Evolutionary conservation across 139 green algal species (phyloP), one percentile per base, ranked within the genome.

Genomic region (Coelastrella sp.): DNA sequence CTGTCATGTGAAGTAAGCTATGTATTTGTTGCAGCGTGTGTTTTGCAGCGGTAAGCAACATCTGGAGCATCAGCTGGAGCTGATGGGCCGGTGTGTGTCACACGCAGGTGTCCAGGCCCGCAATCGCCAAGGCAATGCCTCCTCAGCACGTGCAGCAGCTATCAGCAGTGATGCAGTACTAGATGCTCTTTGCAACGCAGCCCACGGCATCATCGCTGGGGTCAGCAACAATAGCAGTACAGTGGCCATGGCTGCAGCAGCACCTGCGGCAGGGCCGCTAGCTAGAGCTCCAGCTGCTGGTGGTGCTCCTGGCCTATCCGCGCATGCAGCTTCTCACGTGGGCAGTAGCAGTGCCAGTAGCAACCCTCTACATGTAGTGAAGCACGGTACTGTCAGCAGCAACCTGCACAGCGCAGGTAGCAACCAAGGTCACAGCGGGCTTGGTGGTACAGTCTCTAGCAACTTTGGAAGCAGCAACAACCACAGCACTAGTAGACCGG

Each of bases 71-170:
- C 32, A 47, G 32, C 32, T 47, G 32, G 13, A 11, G 16, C 8
- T 78, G 73, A 20, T 32, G 11, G n/a, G 14, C 8, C 8, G 19
- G 19, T 20, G 17, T 87, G 20, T 87, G 17, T 23, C 17, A 10
- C 1, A 10, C 47, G 19, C 79, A 85, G 89, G 83, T 32, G 95
- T 99, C 13, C 94, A 96, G 58, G 94, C 94, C 5, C 93, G 97
- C 56, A 94, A 95, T 3, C 47, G 88, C 10, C 87, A 95, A 82
- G 98, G 98, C 80, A 99, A 99, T 88, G 98, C 98, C 16, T 98
- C 97, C 66, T 96, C 94, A 3, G 90, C 89, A 16, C 90, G 92
- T 57, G 98, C 98, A 1, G 89, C 61, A 0, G 68, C 93, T n/a
- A 89, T 97, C 56, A 95, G 94, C 10, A 83, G 92, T 7, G 91